Base-by-base conservation (phyloP, 139 green algal genomes). In the Chlamydomonas sphaeroides region DNA sequence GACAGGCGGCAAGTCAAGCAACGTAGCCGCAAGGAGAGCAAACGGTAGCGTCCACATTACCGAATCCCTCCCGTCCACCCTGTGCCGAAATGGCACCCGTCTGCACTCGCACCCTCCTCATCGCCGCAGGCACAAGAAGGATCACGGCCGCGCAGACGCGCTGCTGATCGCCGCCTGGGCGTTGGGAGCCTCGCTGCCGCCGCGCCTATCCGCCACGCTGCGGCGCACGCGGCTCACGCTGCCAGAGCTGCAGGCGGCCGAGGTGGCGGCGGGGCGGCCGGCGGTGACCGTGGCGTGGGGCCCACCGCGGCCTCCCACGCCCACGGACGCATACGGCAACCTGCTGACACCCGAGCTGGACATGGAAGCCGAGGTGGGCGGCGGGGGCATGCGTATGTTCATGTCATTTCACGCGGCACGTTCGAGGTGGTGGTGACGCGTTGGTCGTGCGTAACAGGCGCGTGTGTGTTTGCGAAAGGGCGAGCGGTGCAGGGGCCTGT, bases 81-180 rank as follows among this genome's bases (percentile, higher is more conserved):
- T n/a, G n/a, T n/a, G n/a, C n/a, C n/a, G n/a, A n/a, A n/a, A n/a
- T n/a, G n/a, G n/a, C n/a, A n/a, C n/a, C n/a, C n/a, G n/a, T 56
- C 28, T 35, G 20, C 23, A 17, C 35, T 17, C 51, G 41, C 38
- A 45, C n/a, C n/a, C n/a, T n/a, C 68, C 30, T 42, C 23, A 23
- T 36, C 33, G 6, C 20, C 76, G 67, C 83, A 97, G 91, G 71
- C 85, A 91, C 39, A 97, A 96, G 83, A 95, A 94, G 51, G 90
- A 98, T 76, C 95, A 98, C 65, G 95, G 95, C 14, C 74, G 95
- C 21, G 95, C 94, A 1, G 95, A 98, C 72, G 92, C 94, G 6
- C 84, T 98, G 79, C 87, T 98, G 6, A 91, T 98, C 17, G 92
- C 89, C 11, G 92, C 93, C 14, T 98, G 92, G 89, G 90, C 70